Evolutionary conservation across 805 yeast genomes (phyloP), one percentile per base, ranked within the genome.

Genomic region (Jamesozyma hellenica): DNA sequence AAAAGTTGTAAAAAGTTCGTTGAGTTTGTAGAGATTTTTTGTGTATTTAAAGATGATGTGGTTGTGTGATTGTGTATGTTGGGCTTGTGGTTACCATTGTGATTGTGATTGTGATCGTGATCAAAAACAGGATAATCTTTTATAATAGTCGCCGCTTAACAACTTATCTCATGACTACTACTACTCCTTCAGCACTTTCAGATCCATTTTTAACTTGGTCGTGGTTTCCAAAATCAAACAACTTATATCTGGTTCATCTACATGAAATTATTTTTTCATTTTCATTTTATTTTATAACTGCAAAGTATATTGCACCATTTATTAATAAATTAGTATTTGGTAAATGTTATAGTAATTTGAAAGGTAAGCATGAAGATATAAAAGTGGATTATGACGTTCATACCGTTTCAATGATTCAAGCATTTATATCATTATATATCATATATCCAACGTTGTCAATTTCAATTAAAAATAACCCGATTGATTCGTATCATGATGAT

Each of bases 361-460:
- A 53, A 18, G 74, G 74, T 50, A 5, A 8, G 6, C 23, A 21
- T 21, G 23, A 21, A 5, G 23, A 6, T 21, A 67, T 71, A 31
- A 73, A 70, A 55, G 51, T 77, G 46, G 86, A 90, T 58, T 92
- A 85, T 57, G 95, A 92, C 60, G 83, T 88, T 50, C 97, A 92
- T 60, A 70, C 83, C 11, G 95, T 86, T 3, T 80, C 96, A 2
- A 78, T 83, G 75, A 74, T 87, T 15, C 96, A 92, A 60, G 76
- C 92, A 36, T 34, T 84, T 1, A 45, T 83, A 6, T 78, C 95
- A 10, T 62, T 85, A 19, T 55, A 56, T 8, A 54, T 75, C 8
- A 68, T 82, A 26, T 55, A 75, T 35, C 94, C 94, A 6, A 75
- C 80, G 57, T 64, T 69, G 41, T 81, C 80, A 46, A 68, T 73